phyloP scores from a whole-genome alignment of 495 filamentous ascomycete genomes.

The Neurospora tetraspora region DNA sequence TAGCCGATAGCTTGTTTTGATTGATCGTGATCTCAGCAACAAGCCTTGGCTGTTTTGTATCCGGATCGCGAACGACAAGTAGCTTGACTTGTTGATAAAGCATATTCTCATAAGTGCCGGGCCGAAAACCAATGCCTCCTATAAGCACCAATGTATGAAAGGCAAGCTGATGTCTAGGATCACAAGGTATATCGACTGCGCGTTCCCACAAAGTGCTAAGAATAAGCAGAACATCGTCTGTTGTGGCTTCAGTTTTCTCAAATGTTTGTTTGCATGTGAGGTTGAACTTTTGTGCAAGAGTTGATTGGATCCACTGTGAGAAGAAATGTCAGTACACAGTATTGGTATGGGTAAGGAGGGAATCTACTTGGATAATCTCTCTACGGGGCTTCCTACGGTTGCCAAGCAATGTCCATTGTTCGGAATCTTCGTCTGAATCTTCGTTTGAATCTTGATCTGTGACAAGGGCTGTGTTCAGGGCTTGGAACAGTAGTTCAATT shows the following conservation, averaged over 20 bases:
- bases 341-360: background rate
- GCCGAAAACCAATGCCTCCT: background rate
- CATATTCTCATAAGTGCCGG: background rate
- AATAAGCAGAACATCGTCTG: background rate
- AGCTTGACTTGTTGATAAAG: background rate
- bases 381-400: background rate
- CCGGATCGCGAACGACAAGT: background rate
- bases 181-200: background rate
- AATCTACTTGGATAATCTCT: background rate
- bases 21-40: background rate
- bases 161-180: background rate
- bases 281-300: background rate
- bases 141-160: background rate
- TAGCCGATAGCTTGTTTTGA: background rate
- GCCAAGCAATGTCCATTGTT: background rate
- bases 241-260: background rate
- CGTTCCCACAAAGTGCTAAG: background rate
- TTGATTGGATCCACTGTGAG: background rate
- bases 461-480: too few relatives aligned
- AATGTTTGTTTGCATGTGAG: background rate
- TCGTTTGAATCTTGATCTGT: background rate
- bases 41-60: background rate
- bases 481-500: too few relatives aligned
- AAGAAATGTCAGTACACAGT: background rate
- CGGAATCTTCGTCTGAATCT: background rate